Evolutionary conservation across 1,284 basidiomycete species (phyloP), one percentile per base, ranked within the genome.

Genomic region (Apiotrichum gamsii): DNA sequence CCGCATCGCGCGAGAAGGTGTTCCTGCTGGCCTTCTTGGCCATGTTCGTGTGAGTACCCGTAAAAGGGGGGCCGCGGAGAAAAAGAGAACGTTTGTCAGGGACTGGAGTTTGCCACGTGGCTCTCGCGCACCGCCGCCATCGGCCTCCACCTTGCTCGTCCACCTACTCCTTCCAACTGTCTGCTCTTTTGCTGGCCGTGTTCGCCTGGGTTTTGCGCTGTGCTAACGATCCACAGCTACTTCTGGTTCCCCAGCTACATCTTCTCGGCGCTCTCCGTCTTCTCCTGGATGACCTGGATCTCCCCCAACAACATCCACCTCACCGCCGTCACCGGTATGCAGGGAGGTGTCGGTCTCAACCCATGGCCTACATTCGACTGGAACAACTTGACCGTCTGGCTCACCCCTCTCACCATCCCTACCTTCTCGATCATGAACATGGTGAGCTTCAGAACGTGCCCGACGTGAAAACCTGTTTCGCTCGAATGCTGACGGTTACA

Each of bases 211-310:
- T n/a, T n/a, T n/a, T n/a, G n/a, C 32, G 19, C 38, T 61, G 56
- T 5, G 20, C 20, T 36, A 21, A 36, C 36, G 19, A n/a, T n/a
- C 15, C 23, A 14, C 30, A 39, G 31, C 44, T 70, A 62, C 56
- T 68, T 61, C 57, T 45, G 25, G 25, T 66, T 72, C 61, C 67
- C 66, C 20, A 57, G 57, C 43, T 69, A 60, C 39, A 50, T 68
- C 21, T 65, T 66, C 40, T 47, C 45, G 23, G 78, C 74, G 14
- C 67, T 80, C 5, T 74, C 75, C 13, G 76, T 74, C 54, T 80
- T 79, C 60, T 76, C 75, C 45, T 80, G 79, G 79, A 74, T 79
- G 11, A 77, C 76, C 49, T 80, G 79, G 79, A 79, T 80, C 55
- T 72, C 63, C 39, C 77, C 77, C 8, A 58, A 46, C 32, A 56